Conservation (phyloP, 371 early-diverging fungal species). For the Mortierella sp. region DNA sequence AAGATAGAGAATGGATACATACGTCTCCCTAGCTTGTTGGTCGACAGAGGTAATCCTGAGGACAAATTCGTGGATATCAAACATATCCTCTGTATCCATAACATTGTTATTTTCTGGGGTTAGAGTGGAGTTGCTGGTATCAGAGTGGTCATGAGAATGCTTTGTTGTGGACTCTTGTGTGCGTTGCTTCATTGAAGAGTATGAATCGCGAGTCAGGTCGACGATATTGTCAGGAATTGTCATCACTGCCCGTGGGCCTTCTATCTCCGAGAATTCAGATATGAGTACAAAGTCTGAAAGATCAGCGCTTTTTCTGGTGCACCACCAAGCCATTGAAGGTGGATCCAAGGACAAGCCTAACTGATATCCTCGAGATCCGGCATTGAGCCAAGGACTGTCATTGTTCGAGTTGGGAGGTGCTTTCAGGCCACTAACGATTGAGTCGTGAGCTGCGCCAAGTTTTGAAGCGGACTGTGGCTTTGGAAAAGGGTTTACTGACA, state of each 20-base stretch:
- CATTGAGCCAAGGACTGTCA: constrained; percentile 4
- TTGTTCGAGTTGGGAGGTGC: constrained; percentile 13
- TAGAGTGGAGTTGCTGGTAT: constrained; percentile 27
- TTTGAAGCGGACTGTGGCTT: background rate
- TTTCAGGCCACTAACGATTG: constrained; percentile 20
- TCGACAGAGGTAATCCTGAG: constrained; percentile 69
- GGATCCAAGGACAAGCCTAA: constrained; percentile 14
- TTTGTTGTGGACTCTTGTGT: constrained; percentile 23
- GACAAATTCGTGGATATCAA: constrained; percentile 70
- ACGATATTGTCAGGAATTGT: constrained; percentile 59
- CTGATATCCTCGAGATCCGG: constrained; percentile 5
- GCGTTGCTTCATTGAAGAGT: constrained; percentile 31
- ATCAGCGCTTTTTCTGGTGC: constrained; percentile 23
- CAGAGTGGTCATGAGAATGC: constrained; percentile 32
- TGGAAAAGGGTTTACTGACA: constrained; percentile 11
- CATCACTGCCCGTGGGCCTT: constrained; percentile 68
- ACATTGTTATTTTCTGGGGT: constrained; percentile 8
- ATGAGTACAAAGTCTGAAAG: constrained; percentile 69
- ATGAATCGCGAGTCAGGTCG: constrained; percentile 57
- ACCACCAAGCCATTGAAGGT: constrained; percentile 40
- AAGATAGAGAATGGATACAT: constrained; percentile 14
- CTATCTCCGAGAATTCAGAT: constrained; percentile 72
- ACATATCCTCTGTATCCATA: constrained; percentile 26
- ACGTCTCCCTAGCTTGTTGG: constrained; percentile 56
- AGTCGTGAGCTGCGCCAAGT: constrained; percentile 13